A percentile compares a stretch with the other conserved stretches of the same genome.
These are phyloP conservation scores for Lachnellula willkommii DNA, from an alignment of 2,329 filamentous ascomycete species.

Conservation along the genomic window DNA sequence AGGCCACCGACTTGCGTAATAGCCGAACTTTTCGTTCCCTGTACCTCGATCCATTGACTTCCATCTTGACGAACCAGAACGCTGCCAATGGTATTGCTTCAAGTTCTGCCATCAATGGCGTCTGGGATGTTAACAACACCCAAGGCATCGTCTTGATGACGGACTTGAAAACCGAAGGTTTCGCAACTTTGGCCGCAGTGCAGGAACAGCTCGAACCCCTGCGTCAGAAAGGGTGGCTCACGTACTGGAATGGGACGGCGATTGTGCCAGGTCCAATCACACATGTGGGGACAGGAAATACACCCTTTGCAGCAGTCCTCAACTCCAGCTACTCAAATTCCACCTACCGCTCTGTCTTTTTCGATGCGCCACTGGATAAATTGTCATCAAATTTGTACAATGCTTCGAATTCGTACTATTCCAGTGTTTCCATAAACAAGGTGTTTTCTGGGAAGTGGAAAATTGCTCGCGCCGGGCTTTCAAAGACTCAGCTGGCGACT, in stretches of 20 bases:
- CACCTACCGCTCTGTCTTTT: slow-evolving; percentile 42
- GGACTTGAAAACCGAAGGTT: slow-evolving; percentile 44
- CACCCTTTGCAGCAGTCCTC: slow-evolving; percentile 39
- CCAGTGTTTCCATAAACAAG: slow-evolving; percentile 18
- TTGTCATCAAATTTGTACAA: slow-evolving; percentile 15
- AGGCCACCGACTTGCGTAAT: slow-evolving; percentile 44
- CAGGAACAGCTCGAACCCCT: slow-evolving; percentile 38
- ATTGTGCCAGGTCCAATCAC: slow-evolving; percentile 38
- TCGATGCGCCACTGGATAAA: slow-evolving; percentile 40
- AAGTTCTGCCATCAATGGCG: slow-evolving; percentile 12
- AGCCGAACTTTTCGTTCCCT: slow-evolving; percentile 50
- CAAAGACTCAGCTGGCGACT: slow-evolving; percentile 18
- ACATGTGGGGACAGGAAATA: slow-evolving; percentile 45
- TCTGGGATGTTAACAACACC: slow-evolving; percentile 17
- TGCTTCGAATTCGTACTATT: slow-evolving; percentile 20
- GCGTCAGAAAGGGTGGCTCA: slow-evolving; percentile 35
- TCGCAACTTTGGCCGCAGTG: slow-evolving; percentile 35
- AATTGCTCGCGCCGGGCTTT: slow-evolving; percentile 12
- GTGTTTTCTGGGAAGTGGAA: slow-evolving; percentile 3
- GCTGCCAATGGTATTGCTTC: not conserved
- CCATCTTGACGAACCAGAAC: slow-evolving; percentile 49
- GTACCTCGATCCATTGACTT: slow-evolving; percentile 55
- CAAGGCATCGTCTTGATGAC: slow-evolving; percentile 39
- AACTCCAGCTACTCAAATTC: slow-evolving; percentile 27
- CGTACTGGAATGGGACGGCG: slow-evolving; percentile 34